Percentiles rank a stretch among this genome's conserved stretches.
Evolutionary conservation across 768 basidiomycete species (phyloP).

Genomic region (Pisolithus tinctorius): DNA sequence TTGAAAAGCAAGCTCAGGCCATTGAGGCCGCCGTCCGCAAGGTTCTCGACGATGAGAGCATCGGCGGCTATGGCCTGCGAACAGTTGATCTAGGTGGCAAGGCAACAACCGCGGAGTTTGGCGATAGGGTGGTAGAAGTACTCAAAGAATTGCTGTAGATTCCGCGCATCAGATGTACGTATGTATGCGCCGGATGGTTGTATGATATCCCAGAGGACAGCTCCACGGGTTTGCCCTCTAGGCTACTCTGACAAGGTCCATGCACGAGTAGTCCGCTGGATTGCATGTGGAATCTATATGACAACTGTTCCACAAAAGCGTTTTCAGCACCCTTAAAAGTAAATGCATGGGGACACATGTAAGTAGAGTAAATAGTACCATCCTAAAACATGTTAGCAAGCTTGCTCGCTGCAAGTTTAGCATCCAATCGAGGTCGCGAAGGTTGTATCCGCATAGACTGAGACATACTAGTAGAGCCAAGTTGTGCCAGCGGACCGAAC

Average conservation of each 20-base stretch:
- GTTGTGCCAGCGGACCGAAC: conserved; percentile 61
- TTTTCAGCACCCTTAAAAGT: conserved; percentile 5
- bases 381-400: conserved; percentile 80
- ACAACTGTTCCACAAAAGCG: not conserved
- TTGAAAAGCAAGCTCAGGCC: conserved; percentile 75
- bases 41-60: conserved; percentile 64
- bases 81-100: conserved; percentile 87
- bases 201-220: not conserved
- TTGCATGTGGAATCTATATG: not conserved
- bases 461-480: conserved; percentile 59
- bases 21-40: conserved; percentile 90
- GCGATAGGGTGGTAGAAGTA: conserved; percentile 74
- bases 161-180: not conserved
- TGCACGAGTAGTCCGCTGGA: not conserved
- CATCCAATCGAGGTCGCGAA: conserved; percentile 69
- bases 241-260: not conserved
- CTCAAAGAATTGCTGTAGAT: conserved; percentile 51
- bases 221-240: not conserved
- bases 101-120: conserved; percentile 69
- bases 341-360: conserved; percentile 3
- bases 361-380: not conserved
- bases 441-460: conserved; percentile 69
- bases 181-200: not conserved
- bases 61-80: conserved; percentile 71
- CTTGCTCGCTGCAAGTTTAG: conserved; percentile 82